Evolutionary conservation across 2,329 filamentous ascomycete genomes (phyloP), one percentile per base, ranked within the genome.

Genomic region (Gaeumannomyces tritici): DNA sequence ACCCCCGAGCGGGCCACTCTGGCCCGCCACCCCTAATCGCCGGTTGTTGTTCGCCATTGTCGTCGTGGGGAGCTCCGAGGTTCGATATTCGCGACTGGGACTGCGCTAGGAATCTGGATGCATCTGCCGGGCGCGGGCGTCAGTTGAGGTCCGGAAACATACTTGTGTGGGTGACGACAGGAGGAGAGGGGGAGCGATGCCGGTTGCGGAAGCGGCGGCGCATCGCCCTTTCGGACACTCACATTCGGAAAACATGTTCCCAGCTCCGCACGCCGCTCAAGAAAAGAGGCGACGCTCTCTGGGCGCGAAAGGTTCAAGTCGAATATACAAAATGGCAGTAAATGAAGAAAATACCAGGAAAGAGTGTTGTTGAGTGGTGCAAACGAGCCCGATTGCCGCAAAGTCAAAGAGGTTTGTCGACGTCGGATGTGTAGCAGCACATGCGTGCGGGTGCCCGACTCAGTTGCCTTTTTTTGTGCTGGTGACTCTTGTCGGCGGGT

Each of bases 101-200:
- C 84, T 98, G 95, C 65, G 93, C 91, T 70, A 99, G 86, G 75
- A 99, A 99, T 69, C 89, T 89, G 68, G 93, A 98, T 71, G 95
- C 95, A 88, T 98, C 95, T 97, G 71, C 62, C 47, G 33, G 24
- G 61, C 58, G 54, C 29, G 59, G 18, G n/a, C 42, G 24, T 24
- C 35, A 51, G 35, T 60, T 60, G 51, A 26, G 18, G 3, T 51
- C 27, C 21, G 42, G 47, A 28, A 62, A 28, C 18, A 26, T 27
- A 9, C 12, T 21, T 35, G 27, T 33, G 18, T 31, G 26, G 62
- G 31, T 33, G 35, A 29, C 24, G 21, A 6, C 7, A n/a, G 21
- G 8, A 51, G 4, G 42, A 21, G 42, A 6, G 21, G 42, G 21
- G 42, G n/a, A 24, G 42, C n/a, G 42, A 21, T 21, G 42, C n/a